Conservation (phyloP, 2,329 filamentous ascomycete genomes). For the Fusarium sp. region DNA sequence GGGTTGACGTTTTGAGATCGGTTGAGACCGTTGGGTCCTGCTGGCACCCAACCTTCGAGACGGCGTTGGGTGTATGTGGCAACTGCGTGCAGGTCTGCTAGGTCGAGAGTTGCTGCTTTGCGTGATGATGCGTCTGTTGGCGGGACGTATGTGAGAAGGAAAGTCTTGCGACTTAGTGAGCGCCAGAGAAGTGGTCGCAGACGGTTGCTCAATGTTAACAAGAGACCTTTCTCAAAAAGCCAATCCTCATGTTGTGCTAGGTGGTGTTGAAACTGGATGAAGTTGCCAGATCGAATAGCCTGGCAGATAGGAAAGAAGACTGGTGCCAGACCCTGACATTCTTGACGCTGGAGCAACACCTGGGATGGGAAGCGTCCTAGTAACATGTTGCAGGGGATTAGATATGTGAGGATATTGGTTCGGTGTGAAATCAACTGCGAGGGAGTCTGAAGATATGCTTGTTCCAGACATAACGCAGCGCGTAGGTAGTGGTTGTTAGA, state of each 20-base stretch:
- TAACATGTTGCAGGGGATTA: conserved; percentile 85
- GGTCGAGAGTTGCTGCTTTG: conserved; percentile 78
- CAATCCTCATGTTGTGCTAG: conserved; percentile 74
- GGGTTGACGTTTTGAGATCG: conserved; percentile 59
- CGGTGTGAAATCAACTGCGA: conserved; percentile 75
- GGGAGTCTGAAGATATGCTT: conserved; percentile 79
- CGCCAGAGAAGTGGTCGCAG: conserved; percentile 88
- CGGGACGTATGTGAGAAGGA: conserved; percentile 80
- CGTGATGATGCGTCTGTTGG: conserved; percentile 66
- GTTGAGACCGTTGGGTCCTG: conserved; percentile 48
- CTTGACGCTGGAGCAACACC: conserved; percentile 73
- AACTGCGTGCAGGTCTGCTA: conserved; percentile 73
- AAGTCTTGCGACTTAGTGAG: conserved; percentile 80
- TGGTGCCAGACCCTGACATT: conserved; percentile 67
- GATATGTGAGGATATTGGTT: conserved; percentile 82
- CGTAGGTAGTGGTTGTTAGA: conserved; percentile 84
- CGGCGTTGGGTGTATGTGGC: conserved; percentile 73
- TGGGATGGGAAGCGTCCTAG: conserved; percentile 83
- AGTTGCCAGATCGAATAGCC: conserved; percentile 79
- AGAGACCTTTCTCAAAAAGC: conserved; percentile 79
- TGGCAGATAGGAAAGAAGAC: conserved; percentile 79
- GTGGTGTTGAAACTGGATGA: conserved; percentile 77
- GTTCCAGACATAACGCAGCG: conserved; percentile 78
- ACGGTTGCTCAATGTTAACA: conserved; percentile 79
- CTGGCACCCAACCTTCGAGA: conserved; percentile 67